Evolutionary conservation across 2,329 filamentous ascomycete genomes (phyloP), one percentile per base, ranked within the genome.

Genomic region (Pezicula carpinea): DNA sequence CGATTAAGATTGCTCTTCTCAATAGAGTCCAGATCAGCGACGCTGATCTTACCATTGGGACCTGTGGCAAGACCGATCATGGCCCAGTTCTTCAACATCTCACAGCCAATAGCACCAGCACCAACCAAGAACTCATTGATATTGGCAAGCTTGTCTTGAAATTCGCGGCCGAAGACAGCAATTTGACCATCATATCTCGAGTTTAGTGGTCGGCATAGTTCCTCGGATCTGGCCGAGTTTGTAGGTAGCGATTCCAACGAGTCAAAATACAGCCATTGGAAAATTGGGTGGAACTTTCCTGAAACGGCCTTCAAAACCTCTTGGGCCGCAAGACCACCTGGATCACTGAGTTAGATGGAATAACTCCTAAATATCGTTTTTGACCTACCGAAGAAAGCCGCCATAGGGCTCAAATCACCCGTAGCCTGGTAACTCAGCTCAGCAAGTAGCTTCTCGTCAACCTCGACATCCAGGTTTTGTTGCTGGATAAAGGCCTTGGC

Each of bases 51-150:
- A 60, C 93, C 93, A 41, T 90, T 80, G 3, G 89, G 88, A 4
- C 93, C 93, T 39, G 87, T 88, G 38, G 86, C 92, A 23, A 99
- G 75, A 56, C 93, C 93, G 66, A 97, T 95, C 91, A 99, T 95
- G 31, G 95, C 92, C 91, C 93, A 99, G 69, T 97, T 97, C 80
- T 99, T 99, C 57, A 99, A 74, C 87, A 97, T 99, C 65, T 99
- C 93, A 63, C 93, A 99, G 39, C 93, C 93, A 66, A 99, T 99
- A 53, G 95, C 93, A 60, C 93, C 93, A 39, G 93, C 89, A 57
- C 93, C 93, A 48, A 99, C 93, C 46, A 99, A 76, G 74, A 99
- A 99, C 60, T 97, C 83, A 62, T 85, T 93, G 52, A 93, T 70
- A 60, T 96, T 95, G 51, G 85, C 80, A 57, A 99, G 79, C 75